Evolutionary conservation across 352 stramenopile species (phyloP).

Genomic region (Pythium dissimile): DNA sequence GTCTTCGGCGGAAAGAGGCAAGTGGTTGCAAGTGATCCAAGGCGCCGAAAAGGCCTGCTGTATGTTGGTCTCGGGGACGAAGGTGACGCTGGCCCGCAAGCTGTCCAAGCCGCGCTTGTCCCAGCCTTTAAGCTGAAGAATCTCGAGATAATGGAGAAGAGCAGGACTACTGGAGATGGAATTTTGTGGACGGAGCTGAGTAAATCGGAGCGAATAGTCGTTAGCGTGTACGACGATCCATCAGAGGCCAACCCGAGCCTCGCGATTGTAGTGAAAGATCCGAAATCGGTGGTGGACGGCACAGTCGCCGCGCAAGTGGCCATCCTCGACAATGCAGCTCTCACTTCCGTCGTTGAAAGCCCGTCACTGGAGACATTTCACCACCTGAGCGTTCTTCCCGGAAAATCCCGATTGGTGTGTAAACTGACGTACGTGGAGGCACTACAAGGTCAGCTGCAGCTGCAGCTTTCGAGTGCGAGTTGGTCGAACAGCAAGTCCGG

Average conservation of each 20-base stretch:
- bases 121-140: no score
- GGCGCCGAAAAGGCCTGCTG: background rate
- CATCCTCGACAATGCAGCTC: background rate
- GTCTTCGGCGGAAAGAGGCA: background rate
- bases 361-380: constrained; percentile 15
- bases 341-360: background rate
- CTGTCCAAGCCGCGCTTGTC: background rate
- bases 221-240: background rate
- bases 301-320: background rate
- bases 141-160: background rate
- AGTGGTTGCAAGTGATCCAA: background rate
- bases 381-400: background rate
- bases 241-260: background rate
- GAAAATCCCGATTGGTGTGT: background rate
- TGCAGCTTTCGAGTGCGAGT: constrained; percentile 6
- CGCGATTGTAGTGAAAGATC: background rate
- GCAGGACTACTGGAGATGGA: background rate
- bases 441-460: constrained; percentile 13
- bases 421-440: constrained; percentile 13
- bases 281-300: no score
- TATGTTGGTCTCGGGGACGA: background rate
- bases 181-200: constrained; percentile 2
- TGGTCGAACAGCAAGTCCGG: background rate
- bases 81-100: background rate
- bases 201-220: background rate